These are phyloP conservation scores for Didymella keratinophila DNA, from an alignment of 2,329 filamentous ascomycete species.

Conservation along the genomic window DNA sequence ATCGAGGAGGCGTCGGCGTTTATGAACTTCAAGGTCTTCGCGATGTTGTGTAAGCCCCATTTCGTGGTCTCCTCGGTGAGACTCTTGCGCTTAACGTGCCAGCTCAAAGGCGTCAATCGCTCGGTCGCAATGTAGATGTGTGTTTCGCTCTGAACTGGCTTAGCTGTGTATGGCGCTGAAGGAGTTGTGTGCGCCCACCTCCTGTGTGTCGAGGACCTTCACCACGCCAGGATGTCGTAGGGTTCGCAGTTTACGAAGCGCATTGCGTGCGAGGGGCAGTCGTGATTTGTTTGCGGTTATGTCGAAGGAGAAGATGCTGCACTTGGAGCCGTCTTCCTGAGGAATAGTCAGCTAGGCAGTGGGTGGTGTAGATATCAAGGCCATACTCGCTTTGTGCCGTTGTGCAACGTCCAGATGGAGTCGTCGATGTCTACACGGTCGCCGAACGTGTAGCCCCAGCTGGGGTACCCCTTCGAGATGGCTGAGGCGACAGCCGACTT, in stretches of 20 bases:
- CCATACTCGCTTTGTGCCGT: slow-evolving; percentile 85
- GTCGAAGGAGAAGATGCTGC: slow-evolving; percentile 97
- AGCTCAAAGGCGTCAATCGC: slow-evolving; percentile 82
- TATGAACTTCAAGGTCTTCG: slow-evolving; percentile 94
- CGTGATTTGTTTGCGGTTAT: slow-evolving; percentile 79
- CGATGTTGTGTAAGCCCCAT: slow-evolving; percentile 90
- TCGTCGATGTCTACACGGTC: slow-evolving; percentile 91
- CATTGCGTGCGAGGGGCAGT: slow-evolving; percentile 88
- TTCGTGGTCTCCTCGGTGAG: slow-evolving; percentile 91
- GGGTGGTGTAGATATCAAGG: slow-evolving; percentile 26
- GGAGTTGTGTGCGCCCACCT: slow-evolving; percentile 62
- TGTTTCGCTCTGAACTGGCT: slow-evolving; percentile 74
- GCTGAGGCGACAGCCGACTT: slow-evolving; percentile 97
- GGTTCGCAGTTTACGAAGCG: slow-evolving; percentile 90
- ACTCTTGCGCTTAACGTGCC: slow-evolving; percentile 89
- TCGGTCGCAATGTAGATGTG: slow-evolving; percentile 98
- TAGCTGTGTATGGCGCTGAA: slow-evolving; percentile 23
- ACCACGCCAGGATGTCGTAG: slow-evolving; percentile 93
- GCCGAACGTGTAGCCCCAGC: slow-evolving; percentile 91
- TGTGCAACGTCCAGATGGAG: slow-evolving; percentile 96
- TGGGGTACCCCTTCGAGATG: slow-evolving; percentile 85
- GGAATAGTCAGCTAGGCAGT: slow-evolving; percentile 31
- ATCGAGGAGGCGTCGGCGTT: slow-evolving; percentile 92
- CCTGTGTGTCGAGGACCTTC: slow-evolving; percentile 91
- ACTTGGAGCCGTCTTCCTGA: slow-evolving; percentile 91